These are phyloP conservation scores for Iodosphaeria phyllophila DNA, from an alignment of 2,329 filamentous ascomycete species.

Conservation along the genomic window DNA sequence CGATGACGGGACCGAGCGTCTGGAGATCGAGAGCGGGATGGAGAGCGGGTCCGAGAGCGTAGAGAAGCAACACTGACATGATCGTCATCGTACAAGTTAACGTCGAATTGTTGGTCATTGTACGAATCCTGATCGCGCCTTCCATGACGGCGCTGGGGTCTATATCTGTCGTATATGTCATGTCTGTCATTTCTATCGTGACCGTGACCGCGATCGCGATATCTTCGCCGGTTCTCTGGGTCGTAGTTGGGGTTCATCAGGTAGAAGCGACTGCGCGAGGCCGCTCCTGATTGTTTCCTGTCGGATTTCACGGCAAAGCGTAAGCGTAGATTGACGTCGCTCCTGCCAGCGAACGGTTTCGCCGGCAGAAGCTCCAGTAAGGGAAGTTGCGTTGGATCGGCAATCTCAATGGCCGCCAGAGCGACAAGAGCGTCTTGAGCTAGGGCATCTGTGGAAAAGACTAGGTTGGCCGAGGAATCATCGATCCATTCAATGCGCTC, in stretches of 20 bases:
- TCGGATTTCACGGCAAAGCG: conserved; percentile 60
- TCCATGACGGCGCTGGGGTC: conserved; percentile 13
- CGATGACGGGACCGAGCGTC: conserved; percentile 6
- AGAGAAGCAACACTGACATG: conserved; percentile 17
- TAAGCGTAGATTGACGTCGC: conserved; percentile 51
- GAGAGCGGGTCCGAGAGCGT: no score
- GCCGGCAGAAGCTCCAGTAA: conserved; percentile 47
- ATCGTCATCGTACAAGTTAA: conserved; percentile 71
- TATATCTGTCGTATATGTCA: no score
- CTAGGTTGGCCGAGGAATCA: conserved; percentile 72
- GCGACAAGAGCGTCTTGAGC: conserved; percentile 36
- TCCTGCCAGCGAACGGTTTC: conserved; percentile 47
- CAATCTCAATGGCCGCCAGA: conserved; percentile 30
- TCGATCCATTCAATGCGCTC: conserved; percentile 82
- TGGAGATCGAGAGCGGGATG: no score
- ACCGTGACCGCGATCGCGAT: conserved; percentile 32
- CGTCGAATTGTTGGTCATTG: conserved; percentile 42
- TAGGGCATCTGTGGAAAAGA: conserved; percentile 42
- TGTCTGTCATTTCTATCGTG: conserved; percentile 5
- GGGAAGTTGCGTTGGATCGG: conserved; percentile 35
- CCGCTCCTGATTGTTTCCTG: conserved; percentile 61
- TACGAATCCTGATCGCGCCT: conserved; percentile 23
- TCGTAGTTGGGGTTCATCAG: conserved; percentile 81
- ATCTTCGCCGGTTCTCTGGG: conserved; percentile 51
- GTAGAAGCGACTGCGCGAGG: conserved; percentile 76